These are phyloP conservation scores for Karstenula rhodostoma DNA, from an alignment of 2,329 filamentous ascomycete species.

Conservation along the genomic window DNA sequence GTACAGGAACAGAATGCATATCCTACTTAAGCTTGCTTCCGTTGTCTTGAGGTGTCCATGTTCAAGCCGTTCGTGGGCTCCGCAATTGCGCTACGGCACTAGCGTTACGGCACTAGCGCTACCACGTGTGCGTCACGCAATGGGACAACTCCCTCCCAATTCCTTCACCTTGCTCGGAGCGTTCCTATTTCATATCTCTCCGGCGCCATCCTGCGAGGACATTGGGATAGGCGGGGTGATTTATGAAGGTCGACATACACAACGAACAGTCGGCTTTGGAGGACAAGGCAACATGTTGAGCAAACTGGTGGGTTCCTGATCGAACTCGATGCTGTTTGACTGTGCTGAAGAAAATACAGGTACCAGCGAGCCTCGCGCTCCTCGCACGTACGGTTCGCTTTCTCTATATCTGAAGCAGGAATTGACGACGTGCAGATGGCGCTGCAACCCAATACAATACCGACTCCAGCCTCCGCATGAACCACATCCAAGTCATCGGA, in stretches of 20 bases:
- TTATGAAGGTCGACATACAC: neutral
- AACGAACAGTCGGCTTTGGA: neutral
- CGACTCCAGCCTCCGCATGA: constrained; percentile 54
- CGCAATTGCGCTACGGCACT: neutral
- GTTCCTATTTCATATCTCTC: neutral
- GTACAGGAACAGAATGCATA: neutral
- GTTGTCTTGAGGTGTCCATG: neutral
- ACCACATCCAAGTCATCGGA: constrained; percentile 61
- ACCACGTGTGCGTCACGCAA: neutral
- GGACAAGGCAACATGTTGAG: constrained; percentile 2
- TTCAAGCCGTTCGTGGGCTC: neutral
- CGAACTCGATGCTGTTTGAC: neutral
- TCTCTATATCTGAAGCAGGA: neutral
- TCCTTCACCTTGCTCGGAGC: neutral
- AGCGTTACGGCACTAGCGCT: neutral
- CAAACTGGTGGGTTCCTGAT: neutral
- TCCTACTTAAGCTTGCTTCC: neutral
- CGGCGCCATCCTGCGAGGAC: neutral
- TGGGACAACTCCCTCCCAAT: neutral
- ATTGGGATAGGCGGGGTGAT: neutral
- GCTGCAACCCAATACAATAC: constrained; percentile 20
- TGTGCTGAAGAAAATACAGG: constrained; percentile 21
- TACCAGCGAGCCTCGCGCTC: constrained; percentile 27
- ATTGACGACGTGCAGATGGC: constrained; percentile 25
- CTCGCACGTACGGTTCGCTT: constrained; percentile 25